Conservation (phyloP, 2,329 filamentous ascomycete genomes). For the Aschersonia sp. region DNA sequence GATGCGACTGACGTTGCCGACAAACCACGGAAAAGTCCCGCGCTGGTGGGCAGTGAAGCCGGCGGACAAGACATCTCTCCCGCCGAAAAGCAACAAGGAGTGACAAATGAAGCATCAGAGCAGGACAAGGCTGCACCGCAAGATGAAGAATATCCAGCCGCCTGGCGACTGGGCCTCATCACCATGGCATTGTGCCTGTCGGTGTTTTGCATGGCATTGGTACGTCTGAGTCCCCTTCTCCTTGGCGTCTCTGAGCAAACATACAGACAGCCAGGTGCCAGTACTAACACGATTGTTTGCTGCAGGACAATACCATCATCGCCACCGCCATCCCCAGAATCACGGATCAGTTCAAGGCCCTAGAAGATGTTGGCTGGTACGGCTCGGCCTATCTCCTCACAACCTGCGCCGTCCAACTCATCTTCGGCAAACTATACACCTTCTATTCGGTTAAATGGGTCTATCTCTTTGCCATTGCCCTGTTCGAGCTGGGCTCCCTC, state of each 20-base stretch:
- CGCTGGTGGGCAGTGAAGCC: too few species aligned
- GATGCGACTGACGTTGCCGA: neutral
- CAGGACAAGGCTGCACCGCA: neutral
- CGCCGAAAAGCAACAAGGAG: too few species aligned
- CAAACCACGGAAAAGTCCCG: too few species aligned
- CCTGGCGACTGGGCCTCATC: constrained; percentile 4
- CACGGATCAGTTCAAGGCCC: constrained; percentile 9
- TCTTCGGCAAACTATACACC: constrained; percentile 26
- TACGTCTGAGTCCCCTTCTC: neutral
- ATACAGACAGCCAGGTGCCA: neutral
- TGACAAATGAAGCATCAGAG: too few species aligned
- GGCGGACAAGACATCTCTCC: too few species aligned
- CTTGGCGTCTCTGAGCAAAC: neutral
- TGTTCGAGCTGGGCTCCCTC: constrained; percentile 16
- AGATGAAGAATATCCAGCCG: constrained; percentile 2
- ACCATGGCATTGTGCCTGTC: constrained; percentile 5
- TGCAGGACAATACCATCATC: constrained; percentile 20
- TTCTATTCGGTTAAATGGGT: constrained; percentile 18
- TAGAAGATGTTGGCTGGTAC: constrained; percentile 6
- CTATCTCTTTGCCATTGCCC: constrained; percentile 10
- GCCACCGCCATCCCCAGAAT: constrained; percentile 19
- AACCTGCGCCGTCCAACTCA: constrained; percentile 20
- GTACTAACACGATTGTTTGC: neutral
- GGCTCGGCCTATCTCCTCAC: constrained; percentile 19
- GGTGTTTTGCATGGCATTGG: constrained; percentile 5